Base-by-base conservation (phyloP, 441 rosid genomes). In the Adansonia madagascariensis region DNA sequence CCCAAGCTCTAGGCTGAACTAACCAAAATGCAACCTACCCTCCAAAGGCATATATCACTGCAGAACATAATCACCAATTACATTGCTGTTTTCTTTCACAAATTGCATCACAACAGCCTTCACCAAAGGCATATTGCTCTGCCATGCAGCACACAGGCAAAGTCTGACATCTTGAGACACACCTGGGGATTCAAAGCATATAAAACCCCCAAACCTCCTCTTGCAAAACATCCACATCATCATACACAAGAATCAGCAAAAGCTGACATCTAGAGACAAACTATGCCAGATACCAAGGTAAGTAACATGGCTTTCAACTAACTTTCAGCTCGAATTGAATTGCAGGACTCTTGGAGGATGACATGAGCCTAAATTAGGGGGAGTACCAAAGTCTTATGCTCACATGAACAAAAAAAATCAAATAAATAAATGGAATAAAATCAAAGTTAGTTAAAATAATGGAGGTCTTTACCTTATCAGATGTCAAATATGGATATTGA, bases 181-280 rank as follows among this genome's bases (percentile, higher is more conserved):
- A 70, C 24, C 14, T 14, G 14, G 20, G 59, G 60, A 24, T 76
- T 72, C 47, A n/a, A 50, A 14, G 47, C 1, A 39, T 24, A 55
- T 27, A 41, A n/a, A 52, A 17, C 31, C 61, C 22, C 9, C 11
- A 10, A 59, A 20, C 2, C 62, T 70, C 6, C 8, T 35, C 43
- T 49, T 31, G 11, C 60, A 35, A 49, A 14, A 15, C n/a, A 41
- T 52, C 60, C 63, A 63, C 52, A 50, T 61, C 67, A 52, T 43
- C 55, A 18, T 41, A 17, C 62, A 82, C 24, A 47, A 68, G 44
- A 18, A 24, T 62, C 50, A 52, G 12, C 46, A 56, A 62, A 56
- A 56, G 71, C 74, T 73, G 53, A 67, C 41, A 49, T 71, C 41
- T n/a, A 63, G 49, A 47, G 8, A 65, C 59, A 63, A 50, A 75